phyloP scores from a whole-genome alignment of 768 basidiomycete species.

The Rhodotorula diobovata region DNA sequence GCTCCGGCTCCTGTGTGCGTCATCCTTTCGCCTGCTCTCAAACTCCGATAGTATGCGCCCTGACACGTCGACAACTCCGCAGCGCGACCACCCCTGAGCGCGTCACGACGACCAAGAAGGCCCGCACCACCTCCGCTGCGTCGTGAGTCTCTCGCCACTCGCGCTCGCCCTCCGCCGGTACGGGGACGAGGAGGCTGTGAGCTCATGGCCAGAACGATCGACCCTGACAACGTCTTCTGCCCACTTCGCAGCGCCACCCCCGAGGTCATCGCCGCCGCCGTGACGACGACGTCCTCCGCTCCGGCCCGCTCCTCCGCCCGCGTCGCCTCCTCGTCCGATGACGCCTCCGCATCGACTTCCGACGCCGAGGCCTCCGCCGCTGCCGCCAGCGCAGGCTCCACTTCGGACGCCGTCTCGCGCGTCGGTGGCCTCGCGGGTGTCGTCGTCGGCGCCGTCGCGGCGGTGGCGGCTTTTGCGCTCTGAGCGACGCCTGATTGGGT shows the following conservation, averaged over 20 bases:
- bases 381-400: neutral
- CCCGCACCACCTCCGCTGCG: neutral
- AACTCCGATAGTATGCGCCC: too few species aligned
- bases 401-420: neutral
- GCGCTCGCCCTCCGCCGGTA: neutral
- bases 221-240: neutral
- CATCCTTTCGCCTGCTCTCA: neutral
- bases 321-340: neutral
- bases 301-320: neutral
- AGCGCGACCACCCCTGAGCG: neutral
- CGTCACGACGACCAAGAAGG: constrained; percentile 3
- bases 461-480: neutral
- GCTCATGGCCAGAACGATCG: too few species aligned
- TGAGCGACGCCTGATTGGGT: neutral
- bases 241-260: neutral
- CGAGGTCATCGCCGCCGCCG: neutral
- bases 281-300: neutral
- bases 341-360: neutral
- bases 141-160: neutral
- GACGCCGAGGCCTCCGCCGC: neutral
- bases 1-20: constrained; percentile 6
- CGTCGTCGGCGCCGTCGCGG: neutral
- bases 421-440: neutral
- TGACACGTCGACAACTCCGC: too few species aligned
- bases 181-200: neutral